Base-by-base conservation (phyloP, 768 basidiomycete genomes). In the Trametes punicea region DNA sequence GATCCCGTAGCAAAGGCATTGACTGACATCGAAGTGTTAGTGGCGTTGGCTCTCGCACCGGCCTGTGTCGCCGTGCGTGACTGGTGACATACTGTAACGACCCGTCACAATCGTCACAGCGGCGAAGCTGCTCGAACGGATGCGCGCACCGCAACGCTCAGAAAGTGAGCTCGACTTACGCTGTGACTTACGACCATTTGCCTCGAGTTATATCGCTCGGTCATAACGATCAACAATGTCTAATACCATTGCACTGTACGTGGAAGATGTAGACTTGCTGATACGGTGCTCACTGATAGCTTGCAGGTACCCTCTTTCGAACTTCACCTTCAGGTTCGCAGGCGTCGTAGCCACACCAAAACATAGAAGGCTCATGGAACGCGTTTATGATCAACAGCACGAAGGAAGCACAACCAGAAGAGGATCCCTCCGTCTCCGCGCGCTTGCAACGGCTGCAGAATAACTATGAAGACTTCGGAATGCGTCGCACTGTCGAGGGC, bases 401-500 rank as follows among this genome's bases (percentile, higher is more conserved):
- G 40, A 97, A 98, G 70, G 95, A 97, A 67, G 86, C 93, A 0
- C 97, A 98, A 68, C 92, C 93, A 6, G 94, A 98, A 66, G 97
- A 99, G 70, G 97, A 98, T 65, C 91, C 94, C 0, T 95, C 93
- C 2, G 97, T 99, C 2, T 87, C 93, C 1, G 93, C 95, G 2
- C 89, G 97, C 44, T 78, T 99, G 6, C 92, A 94, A 69, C 86
- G 97, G 15, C 81, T 99, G 10, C 90, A 97, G 69, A 90, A 91
- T 69, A 96, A 98, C 71, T 98, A 95, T 81, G 91, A 93, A 69
- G 92, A 96, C 71, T 93, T 87, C 71, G 97, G 97, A 8, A 96
- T 98, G 91, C 83, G 97, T 16, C 78, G 94, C 18, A 97, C 96
- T 0, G 95, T 97, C 7, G 95, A 97, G 67, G 93, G 85, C 42